Percentiles rank a stretch among this genome's conserved stretches.
phyloP scores from a whole-genome alignment of 2,329 filamentous ascomycete species.

The Metarhizium brunneum region DNA sequence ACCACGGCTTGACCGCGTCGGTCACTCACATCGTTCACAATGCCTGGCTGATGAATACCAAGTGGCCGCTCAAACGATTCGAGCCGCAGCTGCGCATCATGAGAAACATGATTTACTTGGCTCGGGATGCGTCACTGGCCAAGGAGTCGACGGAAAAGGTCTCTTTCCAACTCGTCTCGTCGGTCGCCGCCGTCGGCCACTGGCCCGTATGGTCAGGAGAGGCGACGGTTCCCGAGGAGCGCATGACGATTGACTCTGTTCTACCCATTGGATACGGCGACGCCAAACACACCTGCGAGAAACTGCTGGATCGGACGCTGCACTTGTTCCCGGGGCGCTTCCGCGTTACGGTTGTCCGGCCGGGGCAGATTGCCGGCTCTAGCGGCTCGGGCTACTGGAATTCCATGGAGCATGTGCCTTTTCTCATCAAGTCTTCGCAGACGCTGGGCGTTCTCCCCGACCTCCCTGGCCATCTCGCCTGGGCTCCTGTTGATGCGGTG shows the following conservation, averaged over 20 bases:
- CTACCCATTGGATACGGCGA: constrained; percentile 41
- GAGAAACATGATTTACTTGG: constrained; percentile 36
- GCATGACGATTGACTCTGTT: constrained; percentile 26
- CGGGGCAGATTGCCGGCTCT: constrained; percentile 45
- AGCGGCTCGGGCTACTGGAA: constrained; percentile 45
- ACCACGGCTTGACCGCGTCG: not conserved
- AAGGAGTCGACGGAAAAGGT: not conserved
- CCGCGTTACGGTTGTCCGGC: constrained; percentile 32
- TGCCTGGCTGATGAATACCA: constrained; percentile 39
- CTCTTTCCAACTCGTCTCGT: not conserved
- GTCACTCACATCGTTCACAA: constrained; percentile 43
- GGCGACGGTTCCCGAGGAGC: constrained; percentile 32
- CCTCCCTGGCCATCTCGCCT: constrained; percentile 29
- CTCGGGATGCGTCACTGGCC: constrained; percentile 19
- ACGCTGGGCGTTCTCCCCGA: constrained; percentile 32
- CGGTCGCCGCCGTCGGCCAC: constrained; percentile 16
- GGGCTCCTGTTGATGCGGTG: constrained; percentile 34
- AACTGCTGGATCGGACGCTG: constrained; percentile 38
- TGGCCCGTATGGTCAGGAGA: constrained; percentile 14
- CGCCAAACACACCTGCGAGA: constrained; percentile 41
- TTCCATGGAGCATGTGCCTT: constrained; percentile 37
- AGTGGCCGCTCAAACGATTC: constrained; percentile 25
- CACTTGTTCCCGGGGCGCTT: constrained; percentile 32
- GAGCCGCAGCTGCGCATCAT: constrained; percentile 34
- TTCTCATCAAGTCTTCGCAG: constrained; percentile 41